Evolutionary conservation across 2,329 filamentous ascomycete species (phyloP), one percentile per base, ranked within the genome.

Genomic region (Penicillium griseofulvum): DNA sequence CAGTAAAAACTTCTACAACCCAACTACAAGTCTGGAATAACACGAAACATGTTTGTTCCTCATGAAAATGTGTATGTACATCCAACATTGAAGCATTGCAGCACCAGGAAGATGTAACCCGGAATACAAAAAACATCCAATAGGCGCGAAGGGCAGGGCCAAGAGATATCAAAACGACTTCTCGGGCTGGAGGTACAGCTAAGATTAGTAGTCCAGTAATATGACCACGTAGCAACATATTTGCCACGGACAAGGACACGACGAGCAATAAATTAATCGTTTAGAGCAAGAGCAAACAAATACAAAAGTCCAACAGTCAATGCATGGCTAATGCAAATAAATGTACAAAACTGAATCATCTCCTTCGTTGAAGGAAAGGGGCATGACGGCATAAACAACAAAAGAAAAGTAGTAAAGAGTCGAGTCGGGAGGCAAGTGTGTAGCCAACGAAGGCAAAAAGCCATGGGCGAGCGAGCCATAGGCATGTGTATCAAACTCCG

Each of bases 301-400:
- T 48, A 49, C 38, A 49, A 37, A 38, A 54, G 37, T 36, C 37
- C 48, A 60, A 48, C 54, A 60, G 52, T 54, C 52, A 45, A 39
- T 55, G 52, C 42, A 52, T 46, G 42, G 52, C 44, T 59, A 48
- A 66, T 58, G 61, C 59, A 67, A 64, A 54, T 64, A 66, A 64
- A 68, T 63, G 57, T 66, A 63, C 65, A 58, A 59, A 63, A 64
- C 54, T 56, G 55, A 44, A 58, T 45, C 22, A 44, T 43, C 57
- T 56, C 50, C 51, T 59, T 57, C 34, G 41, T 51, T 42, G 54
- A 54, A 56, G 48, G 57, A 59, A 60, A 58, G 54, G 59, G 63
- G 61, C 69, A 64, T 71, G 55, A 68, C 65, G 61, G 62, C 70
- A 52, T 71, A 55, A 50, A n/a, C 6, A 36, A 69, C 57, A 65